phyloP scores from a whole-genome alignment of 2,329 filamentous ascomycete genomes.

The Periconia sp. region DNA sequence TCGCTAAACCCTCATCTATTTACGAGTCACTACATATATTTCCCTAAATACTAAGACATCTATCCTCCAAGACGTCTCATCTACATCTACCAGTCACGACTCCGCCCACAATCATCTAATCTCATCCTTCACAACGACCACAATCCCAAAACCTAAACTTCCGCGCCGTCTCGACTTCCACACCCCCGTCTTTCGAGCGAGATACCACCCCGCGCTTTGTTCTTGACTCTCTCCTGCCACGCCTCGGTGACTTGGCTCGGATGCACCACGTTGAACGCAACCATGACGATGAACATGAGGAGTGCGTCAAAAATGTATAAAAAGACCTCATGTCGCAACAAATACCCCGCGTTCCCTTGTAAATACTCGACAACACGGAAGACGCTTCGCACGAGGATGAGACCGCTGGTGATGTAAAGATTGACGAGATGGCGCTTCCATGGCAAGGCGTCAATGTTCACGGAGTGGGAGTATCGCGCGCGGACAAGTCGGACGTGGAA shows the following conservation, averaged over 20 bases:
- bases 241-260: slow-evolving; percentile 21
- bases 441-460: slow-evolving; percentile 12
- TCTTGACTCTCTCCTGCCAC: slow-evolving; percentile 3
- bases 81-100: too few species aligned
- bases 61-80: too few species aligned
- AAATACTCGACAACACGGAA: slow-evolving; percentile 54
- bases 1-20: too few species aligned
- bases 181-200: background rate
- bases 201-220: background rate
- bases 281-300: slow-evolving; percentile 48
- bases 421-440: slow-evolving; percentile 42
- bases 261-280: slow-evolving; percentile 42
- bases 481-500: slow-evolving; percentile 52
- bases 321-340: slow-evolving; percentile 48
- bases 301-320: slow-evolving; percentile 50
- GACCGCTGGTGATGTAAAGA: slow-evolving; percentile 46
- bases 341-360: slow-evolving; percentile 46
- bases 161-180: too few species aligned
- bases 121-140: too few species aligned
- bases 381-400: slow-evolving; percentile 54
- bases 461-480: background rate
- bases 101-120: too few species aligned
- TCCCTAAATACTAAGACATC: too few species aligned
- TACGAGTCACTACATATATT: too few species aligned
- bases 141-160: background rate